Conservation (phyloP, 164 flowering plant species). For the Tetracentron sinense region DNA sequence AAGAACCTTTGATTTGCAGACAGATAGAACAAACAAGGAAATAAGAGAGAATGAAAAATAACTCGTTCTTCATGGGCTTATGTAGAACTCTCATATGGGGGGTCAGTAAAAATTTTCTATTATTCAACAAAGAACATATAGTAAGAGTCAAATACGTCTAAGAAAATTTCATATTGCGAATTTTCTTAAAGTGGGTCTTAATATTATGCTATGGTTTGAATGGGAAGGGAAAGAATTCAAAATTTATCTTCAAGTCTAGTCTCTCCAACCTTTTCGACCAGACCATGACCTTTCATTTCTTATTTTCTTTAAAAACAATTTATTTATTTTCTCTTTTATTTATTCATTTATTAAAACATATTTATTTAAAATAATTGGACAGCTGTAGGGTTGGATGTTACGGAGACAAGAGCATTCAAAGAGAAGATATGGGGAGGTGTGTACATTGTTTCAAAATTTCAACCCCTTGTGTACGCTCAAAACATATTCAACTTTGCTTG, state of each 20-base stretch:
- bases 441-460: constrained; percentile 3
- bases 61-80: constrained; percentile 5
- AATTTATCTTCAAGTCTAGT: neutral
- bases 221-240: neutral
- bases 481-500: no score
- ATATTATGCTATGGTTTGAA: neutral
- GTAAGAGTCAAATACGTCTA: constrained; percentile 9
- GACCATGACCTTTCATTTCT: constrained; percentile 13
- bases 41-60: neutral
- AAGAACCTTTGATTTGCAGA: neutral
- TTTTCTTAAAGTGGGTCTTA: no score
- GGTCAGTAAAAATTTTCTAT: neutral
- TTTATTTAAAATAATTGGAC: no score
- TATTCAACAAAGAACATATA: neutral
- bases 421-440: constrained; percentile 15
- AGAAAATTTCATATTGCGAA: no score
- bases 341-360: no score
- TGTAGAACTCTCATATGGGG: constrained; percentile 2
- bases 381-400: constrained; percentile 20
- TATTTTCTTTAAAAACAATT: neutral
- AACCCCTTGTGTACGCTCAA: neutral
- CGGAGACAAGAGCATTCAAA: constrained; percentile 17
- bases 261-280: constrained; percentile 2
- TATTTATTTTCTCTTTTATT: no score
- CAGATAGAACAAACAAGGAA: neutral